Evolutionary conservation across 345 rosid genomes (phyloP).

Genomic region (Rhizophora apiculata): DNA sequence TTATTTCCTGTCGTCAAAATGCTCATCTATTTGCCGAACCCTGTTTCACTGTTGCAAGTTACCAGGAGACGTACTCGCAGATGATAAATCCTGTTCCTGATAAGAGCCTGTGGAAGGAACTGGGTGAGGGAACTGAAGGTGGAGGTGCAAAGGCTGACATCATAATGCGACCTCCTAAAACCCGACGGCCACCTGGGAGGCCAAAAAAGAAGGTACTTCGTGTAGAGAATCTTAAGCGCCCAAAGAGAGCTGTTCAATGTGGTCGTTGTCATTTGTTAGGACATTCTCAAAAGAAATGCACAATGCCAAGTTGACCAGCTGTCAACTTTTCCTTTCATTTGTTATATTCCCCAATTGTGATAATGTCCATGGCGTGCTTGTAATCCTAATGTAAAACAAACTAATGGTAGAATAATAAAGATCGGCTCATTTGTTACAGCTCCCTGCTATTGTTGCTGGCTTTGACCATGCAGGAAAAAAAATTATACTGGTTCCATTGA

Average conservation of each 20-base stretch:
- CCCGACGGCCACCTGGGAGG: conserved; percentile 96
- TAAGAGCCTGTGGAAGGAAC: conserved; percentile 60
- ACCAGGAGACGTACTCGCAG: conserved; percentile 75
- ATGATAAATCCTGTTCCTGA: conserved; percentile 65
- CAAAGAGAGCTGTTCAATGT: conserved; percentile 92
- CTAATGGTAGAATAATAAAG: conserved; percentile 24
- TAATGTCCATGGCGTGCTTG: conserved; percentile 31
- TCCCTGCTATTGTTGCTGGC: neutral
- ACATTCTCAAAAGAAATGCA: conserved; percentile 98
- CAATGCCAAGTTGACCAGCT: conserved; percentile 63
- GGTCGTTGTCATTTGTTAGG: conserved; percentile 98
- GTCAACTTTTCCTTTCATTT: conserved; percentile 18
- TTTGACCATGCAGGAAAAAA: too few relatives aligned
- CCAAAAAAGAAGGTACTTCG: conserved; percentile 95
- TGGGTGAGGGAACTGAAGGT: conserved; percentile 55
- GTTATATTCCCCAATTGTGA: conserved; percentile 15
- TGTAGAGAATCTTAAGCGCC: conserved; percentile 90
- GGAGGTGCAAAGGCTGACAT: conserved; percentile 60
- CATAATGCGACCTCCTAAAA: conserved; percentile 73
- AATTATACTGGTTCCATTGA: too few relatives aligned
- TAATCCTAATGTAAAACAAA: conserved; percentile 38
- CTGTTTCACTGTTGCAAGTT: conserved; percentile 73
- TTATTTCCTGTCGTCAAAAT: conserved; percentile 82
- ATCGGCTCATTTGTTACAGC: conserved; percentile 12
- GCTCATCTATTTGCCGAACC: conserved; percentile 76